Evolutionary conservation across 768 basidiomycete species (phyloP), one percentile per base, ranked within the genome.

Genomic region (Lactarius vividus): DNA sequence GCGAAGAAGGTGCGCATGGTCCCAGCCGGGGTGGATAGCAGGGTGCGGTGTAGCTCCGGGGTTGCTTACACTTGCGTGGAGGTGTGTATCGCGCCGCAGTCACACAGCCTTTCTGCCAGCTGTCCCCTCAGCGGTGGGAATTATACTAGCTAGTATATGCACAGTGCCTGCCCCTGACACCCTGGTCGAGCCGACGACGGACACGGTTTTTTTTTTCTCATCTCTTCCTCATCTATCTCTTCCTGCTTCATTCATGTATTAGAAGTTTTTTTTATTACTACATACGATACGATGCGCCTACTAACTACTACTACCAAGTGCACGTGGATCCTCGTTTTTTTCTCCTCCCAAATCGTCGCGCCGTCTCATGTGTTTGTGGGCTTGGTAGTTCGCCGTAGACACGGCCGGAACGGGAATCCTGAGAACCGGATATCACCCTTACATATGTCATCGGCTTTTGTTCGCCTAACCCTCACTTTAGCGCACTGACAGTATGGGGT

Each of bases 1-100:
- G 53, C 33, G 66, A 67, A 55, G 66, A 59, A 10, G 35, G 28
- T 3, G n/a, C 57, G 26, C 66, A 39, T 55, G 61, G 57, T 28
- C 23, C 65, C 6, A n/a, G 52, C 26, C 57, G 66, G 31, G 28
- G 42, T 18, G 49, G 57, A 16, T 67, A 67, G 57, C 52, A 29
- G 54, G 28, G 37, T 28, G 11, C 23, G 29, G 7, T 26, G n/a
- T 23, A 52, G 37, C 35, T n/a, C 33, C 39, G 26, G 29, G 39
- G n/a, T 39, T 18, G 39, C 31, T 23, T 57, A 9, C 33, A 28
- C n/a, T 20, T 52, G 33, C 53, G 52, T n/a, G 20, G 7, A 4
- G 1, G n/a, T 52, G 49, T 28, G 46, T 26, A 5, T 26, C 10
- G 6, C 40, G 1, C 40, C 40, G 40, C 40, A 16, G 39, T 39